Base-by-base conservation (phyloP, 169 alveolate species). In the Plasmodium malariae region DNA sequence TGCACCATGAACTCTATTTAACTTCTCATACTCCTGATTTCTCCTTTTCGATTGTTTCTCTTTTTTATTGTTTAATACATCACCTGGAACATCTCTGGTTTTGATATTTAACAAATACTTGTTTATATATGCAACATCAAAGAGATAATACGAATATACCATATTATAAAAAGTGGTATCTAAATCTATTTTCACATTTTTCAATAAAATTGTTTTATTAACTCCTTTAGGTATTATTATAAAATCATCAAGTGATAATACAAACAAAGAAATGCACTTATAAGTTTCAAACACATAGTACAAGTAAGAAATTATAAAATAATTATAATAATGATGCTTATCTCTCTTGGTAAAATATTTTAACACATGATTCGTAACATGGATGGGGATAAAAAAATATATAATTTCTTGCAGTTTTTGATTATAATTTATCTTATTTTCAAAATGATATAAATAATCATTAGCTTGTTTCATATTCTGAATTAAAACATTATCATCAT, bases 301-400 rank as follows among this genome's bases (percentile, higher is more conserved):
- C 26, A 86, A 2, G 28, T 62, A 86, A 11, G 71, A 69, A 7
- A 86, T 70, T 32, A 86, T 34, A 51, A 57, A 69, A 86, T 86
- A 86, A 59, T 55, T 55, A 63, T 30, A 83, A 21, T 48, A 36
- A 26, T 54, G n/a, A 45, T 67, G 43, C 32, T 55, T 51, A 14
- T 49, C 73, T 54, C 36, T 54, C 37, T 62, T 63, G 0, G 69
- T 43, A 12, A 43, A 30, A 37, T 12, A 21, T 9, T 45, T 51
- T 62, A 78, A 54, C 14, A 78, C 24, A 78, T 17, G 63, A 36
- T 78, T 65, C 9, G 89, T 78, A 36, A 55, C 3, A 24, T 63
- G n/a, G 48, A 45, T 28, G 34, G 92, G 92, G 9, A 86, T 86
- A 49, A 86, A 86, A 70, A 86, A 86, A 86, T 55, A 86, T 49